These are phyloP conservation scores for Rhizopogon vinicolor DNA, from an alignment of 768 basidiomycete genomes.

Conservation along the genomic window DNA sequence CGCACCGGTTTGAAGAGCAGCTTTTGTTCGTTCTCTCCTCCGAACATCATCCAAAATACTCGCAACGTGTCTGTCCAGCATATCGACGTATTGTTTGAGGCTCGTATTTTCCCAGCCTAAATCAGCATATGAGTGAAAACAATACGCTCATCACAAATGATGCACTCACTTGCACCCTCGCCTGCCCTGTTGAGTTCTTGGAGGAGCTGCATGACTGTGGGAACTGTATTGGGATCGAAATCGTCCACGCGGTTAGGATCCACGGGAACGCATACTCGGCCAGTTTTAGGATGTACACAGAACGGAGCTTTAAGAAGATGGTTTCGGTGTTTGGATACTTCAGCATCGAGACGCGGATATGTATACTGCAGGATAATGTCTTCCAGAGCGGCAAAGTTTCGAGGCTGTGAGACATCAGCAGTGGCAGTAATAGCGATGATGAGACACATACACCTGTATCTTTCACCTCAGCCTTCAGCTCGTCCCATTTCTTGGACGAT, in stretches of 20 bases:
- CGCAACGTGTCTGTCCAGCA: slow-evolving; percentile 71
- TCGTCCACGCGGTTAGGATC: slow-evolving; percentile 69
- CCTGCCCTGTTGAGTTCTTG: slow-evolving; percentile 61
- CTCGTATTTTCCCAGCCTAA: slow-evolving; percentile 85
- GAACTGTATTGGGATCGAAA: slow-evolving; percentile 84
- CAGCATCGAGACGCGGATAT: slow-evolving; percentile 93
- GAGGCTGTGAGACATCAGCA: slow-evolving; percentile 11
- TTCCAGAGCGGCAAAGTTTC: slow-evolving; percentile 54
- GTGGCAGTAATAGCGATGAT: background rate
- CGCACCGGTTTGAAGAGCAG: slow-evolving; percentile 11
- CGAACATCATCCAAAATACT: slow-evolving; percentile 26
- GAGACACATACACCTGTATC: background rate
- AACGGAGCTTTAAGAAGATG: slow-evolving; percentile 98
- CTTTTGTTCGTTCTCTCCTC: slow-evolving; percentile 12
- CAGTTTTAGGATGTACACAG: slow-evolving; percentile 95
- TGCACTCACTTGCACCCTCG: slow-evolving; percentile 43
- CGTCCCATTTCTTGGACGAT: slow-evolving; percentile 73
- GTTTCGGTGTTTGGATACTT: slow-evolving; percentile 96
- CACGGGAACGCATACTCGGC: slow-evolving; percentile 91
- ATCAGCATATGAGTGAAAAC: slow-evolving; percentile 2
- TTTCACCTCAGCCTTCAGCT: slow-evolving; percentile 40
- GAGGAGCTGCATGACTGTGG: slow-evolving; percentile 82
- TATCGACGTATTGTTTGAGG: slow-evolving; percentile 83
- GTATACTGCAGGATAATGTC: slow-evolving; percentile 92
- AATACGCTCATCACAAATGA: background rate